Base-by-base conservation (phyloP, 768 basidiomycete genomes). In the Boletus reticulatus region DNA sequence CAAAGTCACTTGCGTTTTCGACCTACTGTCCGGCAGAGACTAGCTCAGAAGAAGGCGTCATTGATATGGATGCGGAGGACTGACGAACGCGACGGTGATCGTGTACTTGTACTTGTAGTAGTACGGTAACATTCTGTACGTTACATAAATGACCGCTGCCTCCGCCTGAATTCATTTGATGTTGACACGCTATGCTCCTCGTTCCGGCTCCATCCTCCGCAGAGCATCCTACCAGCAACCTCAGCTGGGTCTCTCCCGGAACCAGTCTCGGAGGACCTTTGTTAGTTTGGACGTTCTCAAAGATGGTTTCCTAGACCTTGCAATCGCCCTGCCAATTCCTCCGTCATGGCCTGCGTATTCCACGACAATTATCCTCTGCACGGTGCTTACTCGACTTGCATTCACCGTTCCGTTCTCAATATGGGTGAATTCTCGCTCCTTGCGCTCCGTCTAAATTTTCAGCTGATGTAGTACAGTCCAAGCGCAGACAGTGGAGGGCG, bases 1-100 rank as follows among this genome's bases (percentile, higher is more conserved):
- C 91, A 6, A 88, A 83, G 47, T 81, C 87, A 6, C 89, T 92
- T 61, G 80, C 83, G 6, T 98, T 98, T 77, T 92, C 89, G 12
- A 90, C 93, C 4, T 99, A 95, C 63, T 90, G 87, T 55, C 95
- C 95, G 13, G 84, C 90, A 3, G 88, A 87, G 56, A 73, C 83
- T 41, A 87, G 91, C 65, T 95, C 94, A 0, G 91, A 94, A 68
- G 88, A 90, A 74, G 92, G 79, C 55, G 58, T 75, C n/a, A 64
- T 80, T 46, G 72, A 77, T 13, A 66, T 76, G 65, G 75, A 76
- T 32, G 27, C 20, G n/a, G 73, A 74, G 37, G 75, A 78, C 19
- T 74, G 59, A 66, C 37, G n/a, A 16, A 22, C 10, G 27, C 32
- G 38, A 41, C 22, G n/a, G n/a, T n/a, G 47, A 37, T 17, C 16